Percentiles rank a stretch among this genome's conserved stretches.
phyloP scores from a whole-genome alignment of 306 rosid genomes.

The Castanea mollissima region DNA sequence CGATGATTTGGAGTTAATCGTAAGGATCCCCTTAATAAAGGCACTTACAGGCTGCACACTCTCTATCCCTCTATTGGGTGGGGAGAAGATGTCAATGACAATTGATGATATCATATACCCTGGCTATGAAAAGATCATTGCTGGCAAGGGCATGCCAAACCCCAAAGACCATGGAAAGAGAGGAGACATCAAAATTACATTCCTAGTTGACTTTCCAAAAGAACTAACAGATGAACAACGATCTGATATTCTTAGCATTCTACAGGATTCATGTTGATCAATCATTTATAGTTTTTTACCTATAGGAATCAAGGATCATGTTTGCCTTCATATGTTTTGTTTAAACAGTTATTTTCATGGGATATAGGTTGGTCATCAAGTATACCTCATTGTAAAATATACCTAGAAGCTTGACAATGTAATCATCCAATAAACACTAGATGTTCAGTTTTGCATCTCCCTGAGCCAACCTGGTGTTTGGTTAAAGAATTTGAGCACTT shows the following conservation, averaged over 20 bases:
- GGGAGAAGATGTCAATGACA: conserved; percentile 44
- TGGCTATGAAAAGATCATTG: conserved; percentile 51
- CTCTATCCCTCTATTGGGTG: conserved; percentile 66
- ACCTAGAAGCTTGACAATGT: not conserved
- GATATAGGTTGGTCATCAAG: not conserved
- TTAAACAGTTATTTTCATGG: not conserved
- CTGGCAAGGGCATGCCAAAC: conserved; percentile 70
- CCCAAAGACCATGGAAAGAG: conserved; percentile 43
- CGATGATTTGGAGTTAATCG: conserved; percentile 59
- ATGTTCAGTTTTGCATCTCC: not conserved
- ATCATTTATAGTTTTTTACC: not conserved
- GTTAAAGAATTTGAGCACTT: not conserved
- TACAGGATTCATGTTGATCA: conserved; percentile 36
- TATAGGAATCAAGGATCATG: not conserved
- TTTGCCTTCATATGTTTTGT: not conserved
- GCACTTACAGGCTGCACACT: conserved; percentile 70
- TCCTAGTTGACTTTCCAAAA: conserved; percentile 63
- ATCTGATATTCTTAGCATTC: conserved; percentile 48
- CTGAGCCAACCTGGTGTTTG: not conserved
- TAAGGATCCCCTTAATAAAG: conserved; percentile 57
- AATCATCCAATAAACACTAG: not conserved
- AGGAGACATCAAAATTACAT: conserved; percentile 60
- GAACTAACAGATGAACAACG: conserved; percentile 51
- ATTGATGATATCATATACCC: conserved; percentile 53
- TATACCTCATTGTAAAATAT: not conserved